Conservation (phyloP, 805 yeast genomes). For the Starmerella sirachaensis region DNA sequence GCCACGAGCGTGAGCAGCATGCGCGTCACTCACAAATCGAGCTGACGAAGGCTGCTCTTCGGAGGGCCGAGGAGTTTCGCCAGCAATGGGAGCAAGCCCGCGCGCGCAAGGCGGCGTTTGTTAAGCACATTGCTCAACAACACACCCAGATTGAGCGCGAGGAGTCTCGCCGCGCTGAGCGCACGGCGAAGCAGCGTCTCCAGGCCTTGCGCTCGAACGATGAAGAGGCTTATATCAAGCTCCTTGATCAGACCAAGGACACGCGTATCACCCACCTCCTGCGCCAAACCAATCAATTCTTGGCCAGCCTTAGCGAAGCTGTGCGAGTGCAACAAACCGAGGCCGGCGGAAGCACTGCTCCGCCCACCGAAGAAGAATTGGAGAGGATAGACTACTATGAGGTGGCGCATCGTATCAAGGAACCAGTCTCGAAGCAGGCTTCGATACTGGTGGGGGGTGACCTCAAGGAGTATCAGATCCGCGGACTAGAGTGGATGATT, state of each 20-base stretch:
- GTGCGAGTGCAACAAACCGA: constrained; percentile 69
- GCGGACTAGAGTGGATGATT: constrained; percentile 98
- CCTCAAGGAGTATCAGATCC: constrained; percentile 82
- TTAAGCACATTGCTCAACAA: constrained; percentile 34
- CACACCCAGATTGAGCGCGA: constrained; percentile 78
- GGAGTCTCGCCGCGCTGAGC: constrained; percentile 77
- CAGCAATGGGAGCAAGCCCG: constrained; percentile 21
- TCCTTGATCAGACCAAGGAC: constrained; percentile 92
- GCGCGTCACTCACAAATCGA: constrained; percentile 28
- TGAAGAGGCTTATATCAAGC: constrained; percentile 92
- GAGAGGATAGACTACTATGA: constrained; percentile 73
- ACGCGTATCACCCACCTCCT: constrained; percentile 92
- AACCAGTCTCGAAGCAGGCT: constrained; percentile 71
- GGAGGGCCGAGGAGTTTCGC: constrained; percentile 22
- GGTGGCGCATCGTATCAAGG: constrained; percentile 83
- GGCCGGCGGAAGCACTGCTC: constrained; percentile 15
- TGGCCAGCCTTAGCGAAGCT: constrained; percentile 81
- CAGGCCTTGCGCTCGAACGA: constrained; percentile 93
- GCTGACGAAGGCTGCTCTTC: constrained; percentile 23
- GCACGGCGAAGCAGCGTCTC: constrained; percentile 93
- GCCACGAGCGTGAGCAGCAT: constrained; percentile 31
- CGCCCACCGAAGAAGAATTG: constrained; percentile 26
- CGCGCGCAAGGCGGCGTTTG: constrained; percentile 20
- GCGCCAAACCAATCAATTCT: constrained; percentile 79
- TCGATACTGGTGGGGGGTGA: constrained; percentile 77